Conservation (phyloP, 352 stramenopile species). For the Pseudoperonospora humuli region DNA sequence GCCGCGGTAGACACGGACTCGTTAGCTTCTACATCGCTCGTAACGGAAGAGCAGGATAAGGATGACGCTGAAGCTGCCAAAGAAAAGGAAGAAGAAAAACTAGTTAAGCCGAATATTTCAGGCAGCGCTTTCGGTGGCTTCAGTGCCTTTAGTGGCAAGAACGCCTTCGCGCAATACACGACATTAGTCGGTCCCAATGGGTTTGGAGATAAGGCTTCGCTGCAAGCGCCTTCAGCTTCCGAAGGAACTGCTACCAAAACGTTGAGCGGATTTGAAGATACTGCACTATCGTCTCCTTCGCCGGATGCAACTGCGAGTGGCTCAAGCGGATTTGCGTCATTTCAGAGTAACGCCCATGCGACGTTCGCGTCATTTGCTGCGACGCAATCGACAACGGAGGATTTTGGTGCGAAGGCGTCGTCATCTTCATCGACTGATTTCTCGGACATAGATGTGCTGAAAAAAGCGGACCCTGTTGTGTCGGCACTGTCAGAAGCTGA, state of each 20-base stretch:
- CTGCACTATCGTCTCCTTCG: slow-evolving; percentile 6
- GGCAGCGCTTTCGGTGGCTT: slow-evolving; percentile 48
- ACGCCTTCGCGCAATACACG: slow-evolving; percentile 42
- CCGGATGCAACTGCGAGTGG: slow-evolving; percentile 5
- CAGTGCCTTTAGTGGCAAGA: slow-evolving; percentile 38
- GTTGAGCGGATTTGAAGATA: slow-evolving; percentile 18
- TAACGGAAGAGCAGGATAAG: slow-evolving; percentile 5
- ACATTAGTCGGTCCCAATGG: slow-evolving; percentile 13
- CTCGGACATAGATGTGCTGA: slow-evolving; percentile 39
- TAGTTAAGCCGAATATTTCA: slow-evolving; percentile 17
- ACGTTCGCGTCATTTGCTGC: slow-evolving; percentile 57
- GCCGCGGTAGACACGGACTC: slow-evolving; percentile 5
- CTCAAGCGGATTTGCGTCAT: slow-evolving; percentile 47
- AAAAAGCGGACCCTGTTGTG: slow-evolving; percentile 44
- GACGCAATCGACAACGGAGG: slow-evolving; percentile 27
- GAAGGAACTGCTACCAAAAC: slow-evolving; percentile 6
- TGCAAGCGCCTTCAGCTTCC: slow-evolving; percentile 2
- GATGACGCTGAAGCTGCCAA: slow-evolving; percentile 3
- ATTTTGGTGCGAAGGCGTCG: slow-evolving; percentile 33
- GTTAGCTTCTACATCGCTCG: slow-evolving; percentile 6
- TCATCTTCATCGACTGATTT: slow-evolving; percentile 29
- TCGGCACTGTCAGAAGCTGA: slow-evolving; percentile 58
- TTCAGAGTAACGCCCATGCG: slow-evolving; percentile 32
- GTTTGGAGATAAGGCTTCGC: slow-evolving; percentile 18
- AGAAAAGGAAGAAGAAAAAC: background rate